These are phyloP conservation scores for Colletotrichum tanaceti DNA, from an alignment of 2,329 filamentous ascomycete species.

Conservation along the genomic window DNA sequence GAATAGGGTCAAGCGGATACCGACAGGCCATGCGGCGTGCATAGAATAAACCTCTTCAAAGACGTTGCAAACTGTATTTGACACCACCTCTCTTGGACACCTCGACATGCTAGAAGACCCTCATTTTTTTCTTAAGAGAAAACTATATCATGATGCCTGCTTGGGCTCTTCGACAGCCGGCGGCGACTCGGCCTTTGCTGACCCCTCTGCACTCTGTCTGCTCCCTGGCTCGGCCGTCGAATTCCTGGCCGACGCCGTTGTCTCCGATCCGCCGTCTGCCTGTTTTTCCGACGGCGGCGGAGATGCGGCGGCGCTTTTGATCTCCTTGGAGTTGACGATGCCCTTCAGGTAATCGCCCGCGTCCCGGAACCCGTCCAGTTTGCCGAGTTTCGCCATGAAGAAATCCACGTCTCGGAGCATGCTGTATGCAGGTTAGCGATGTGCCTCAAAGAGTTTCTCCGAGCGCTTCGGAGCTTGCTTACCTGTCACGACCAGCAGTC, in stretches of 20 bases:
- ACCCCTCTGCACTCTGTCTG: conserved; percentile 28
- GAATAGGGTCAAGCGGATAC: not conserved
- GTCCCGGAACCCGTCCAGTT: conserved; percentile 82
- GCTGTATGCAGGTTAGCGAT: conserved; percentile 56
- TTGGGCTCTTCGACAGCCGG: conserved; percentile 38
- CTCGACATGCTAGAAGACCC: not conserved
- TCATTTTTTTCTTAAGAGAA: too few relatives aligned
- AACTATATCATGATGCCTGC: conserved; percentile 25
- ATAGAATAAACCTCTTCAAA: not conserved
- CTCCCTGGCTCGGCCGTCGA: conserved; percentile 30
- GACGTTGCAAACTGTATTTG: conserved; percentile 6
- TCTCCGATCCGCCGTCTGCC: conserved; percentile 31
- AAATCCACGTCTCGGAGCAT: conserved; percentile 81
- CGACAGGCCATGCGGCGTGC: not conserved
- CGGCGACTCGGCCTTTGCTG: conserved; percentile 36
- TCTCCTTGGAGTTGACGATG: conserved; percentile 71
- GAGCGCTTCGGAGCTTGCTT: conserved; percentile 46
- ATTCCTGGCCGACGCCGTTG: conserved; percentile 20
- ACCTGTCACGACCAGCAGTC: conserved; percentile 78
- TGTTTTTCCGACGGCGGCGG: conserved; percentile 35
- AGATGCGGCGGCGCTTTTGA: conserved; percentile 46
- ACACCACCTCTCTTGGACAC: not conserved
- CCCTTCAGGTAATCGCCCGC: conserved; percentile 76
- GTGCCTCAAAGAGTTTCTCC: not conserved
- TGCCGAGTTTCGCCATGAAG: conserved; percentile 76